Conservation (phyloP, 1,284 basidiomycete genomes). For the Gymnopus androsaceus region DNA sequence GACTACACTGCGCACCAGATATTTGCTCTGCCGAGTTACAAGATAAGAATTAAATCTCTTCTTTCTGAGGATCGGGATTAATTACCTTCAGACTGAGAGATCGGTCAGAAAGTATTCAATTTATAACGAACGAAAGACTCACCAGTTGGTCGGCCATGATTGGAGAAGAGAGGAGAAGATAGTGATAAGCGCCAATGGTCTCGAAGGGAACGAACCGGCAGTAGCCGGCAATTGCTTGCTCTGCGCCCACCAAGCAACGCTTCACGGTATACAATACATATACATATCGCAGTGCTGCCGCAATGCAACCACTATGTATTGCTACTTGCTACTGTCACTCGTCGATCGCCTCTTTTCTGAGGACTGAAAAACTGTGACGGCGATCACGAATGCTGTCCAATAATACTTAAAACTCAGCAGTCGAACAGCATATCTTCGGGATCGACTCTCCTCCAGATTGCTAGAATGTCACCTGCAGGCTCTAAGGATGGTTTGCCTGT, state of each 20-base stretch:
- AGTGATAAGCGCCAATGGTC: constrained; percentile 1
- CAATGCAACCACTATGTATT: no score
- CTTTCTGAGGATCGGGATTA: not conserved
- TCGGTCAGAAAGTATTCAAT: constrained; percentile 43
- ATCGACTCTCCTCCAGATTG: not conserved
- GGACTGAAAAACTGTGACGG: no score
- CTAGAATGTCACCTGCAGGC: not conserved
- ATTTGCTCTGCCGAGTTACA: constrained; percentile 53
- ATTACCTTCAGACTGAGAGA: constrained; percentile 26
- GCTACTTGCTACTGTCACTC: no score
- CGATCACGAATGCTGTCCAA: no score
- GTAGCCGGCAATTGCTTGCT: not conserved
- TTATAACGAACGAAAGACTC: constrained; percentile 67
- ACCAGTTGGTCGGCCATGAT: constrained; percentile 46
- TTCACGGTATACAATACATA: no score
- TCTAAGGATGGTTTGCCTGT: not conserved
- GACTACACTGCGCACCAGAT: constrained; percentile 26
- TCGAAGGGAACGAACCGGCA: constrained; percentile 9
- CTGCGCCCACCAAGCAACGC: not conserved
- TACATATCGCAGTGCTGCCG: no score
- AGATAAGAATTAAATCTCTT: not conserved
- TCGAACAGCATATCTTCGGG: not conserved
- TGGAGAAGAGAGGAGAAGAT: not conserved
- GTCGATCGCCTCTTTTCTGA: no score
- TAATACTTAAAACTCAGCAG: no score